These are phyloP conservation scores for Podila horticola DNA, from an alignment of 192 early-diverging fungal genomes.

Conservation along the genomic window DNA sequence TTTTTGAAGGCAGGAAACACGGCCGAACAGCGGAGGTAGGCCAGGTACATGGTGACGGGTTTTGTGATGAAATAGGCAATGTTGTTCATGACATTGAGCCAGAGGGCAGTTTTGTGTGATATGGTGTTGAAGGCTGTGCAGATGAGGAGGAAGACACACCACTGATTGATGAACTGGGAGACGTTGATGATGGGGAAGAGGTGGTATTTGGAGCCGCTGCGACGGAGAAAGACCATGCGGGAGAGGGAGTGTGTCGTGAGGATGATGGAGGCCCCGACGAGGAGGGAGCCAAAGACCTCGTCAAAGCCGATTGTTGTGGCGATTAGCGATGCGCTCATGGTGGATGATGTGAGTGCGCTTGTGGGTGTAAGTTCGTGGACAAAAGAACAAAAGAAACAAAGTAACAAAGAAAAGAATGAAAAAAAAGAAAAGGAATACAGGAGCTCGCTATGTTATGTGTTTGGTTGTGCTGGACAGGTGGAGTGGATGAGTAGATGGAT, in stretches of 20 bases:
- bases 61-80: conserved; percentile 53
- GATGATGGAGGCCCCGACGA: conserved; percentile 44
- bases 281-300: conserved; percentile 37
- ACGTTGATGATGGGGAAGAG: conserved; percentile 55
- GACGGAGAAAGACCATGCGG: conserved; percentile 44
- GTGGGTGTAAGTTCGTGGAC: not conserved
- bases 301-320: conserved; percentile 21
- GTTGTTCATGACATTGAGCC: conserved; percentile 51
- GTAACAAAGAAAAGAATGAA: too few species aligned
- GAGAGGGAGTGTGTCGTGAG: conserved; percentile 42
- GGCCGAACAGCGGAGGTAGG: conserved; percentile 47
- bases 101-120: conserved; percentile 15
- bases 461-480: not conserved
- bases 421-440: too few species aligned
- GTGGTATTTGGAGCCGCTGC: conserved; percentile 37
- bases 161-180: conserved; percentile 47
- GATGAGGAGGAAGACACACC: conserved; percentile 42
- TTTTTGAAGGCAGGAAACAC: conserved; percentile 36
- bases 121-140: conserved; percentile 16
- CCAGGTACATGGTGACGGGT: conserved; percentile 48
- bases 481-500: not conserved
- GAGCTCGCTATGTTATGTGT: too few species aligned
- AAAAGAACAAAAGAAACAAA: too few species aligned
- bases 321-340: conserved; percentile 30
- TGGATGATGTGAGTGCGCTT: not conserved